Conservation (phyloP, 176 grass and related monocot genomes). For the Pharus latifolius region DNA sequence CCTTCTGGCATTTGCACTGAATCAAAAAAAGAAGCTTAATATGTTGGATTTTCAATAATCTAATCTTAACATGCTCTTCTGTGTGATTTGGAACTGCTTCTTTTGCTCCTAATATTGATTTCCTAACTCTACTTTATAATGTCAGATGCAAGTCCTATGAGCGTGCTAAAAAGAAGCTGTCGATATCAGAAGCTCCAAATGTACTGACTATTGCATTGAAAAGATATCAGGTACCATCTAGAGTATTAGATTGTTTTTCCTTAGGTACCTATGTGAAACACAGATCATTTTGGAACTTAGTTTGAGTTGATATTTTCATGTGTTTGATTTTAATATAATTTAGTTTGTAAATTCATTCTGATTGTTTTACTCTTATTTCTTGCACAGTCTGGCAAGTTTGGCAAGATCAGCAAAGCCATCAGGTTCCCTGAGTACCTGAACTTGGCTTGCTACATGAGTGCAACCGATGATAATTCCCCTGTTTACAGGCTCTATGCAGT, state of each 20-base stretch:
- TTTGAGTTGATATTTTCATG: background rate
- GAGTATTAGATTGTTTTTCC: background rate
- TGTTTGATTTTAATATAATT: constrained; percentile 13
- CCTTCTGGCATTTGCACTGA: too few relatives aligned
- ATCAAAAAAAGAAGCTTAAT: too few relatives aligned
- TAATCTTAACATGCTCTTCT: too few relatives aligned
- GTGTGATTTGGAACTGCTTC: background rate
- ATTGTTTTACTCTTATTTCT: background rate
- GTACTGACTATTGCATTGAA: constrained; percentile 86
- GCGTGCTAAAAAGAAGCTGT: constrained; percentile 82
- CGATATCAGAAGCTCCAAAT: constrained; percentile 83
- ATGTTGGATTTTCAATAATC: too few relatives aligned
- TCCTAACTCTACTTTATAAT: constrained; percentile 1
- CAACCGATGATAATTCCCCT: constrained; percentile 49
- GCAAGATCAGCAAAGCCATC: constrained; percentile 87
- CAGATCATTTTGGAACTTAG: too few relatives aligned
- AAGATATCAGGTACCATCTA: constrained; percentile 68
- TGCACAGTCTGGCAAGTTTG: constrained; percentile 73
- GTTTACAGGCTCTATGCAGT: constrained; percentile 90
- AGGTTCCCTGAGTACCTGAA: constrained; percentile 63
- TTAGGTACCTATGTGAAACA: too few relatives aligned
- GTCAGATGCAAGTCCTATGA: constrained; percentile 83
- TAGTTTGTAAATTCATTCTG: constrained; percentile 3
- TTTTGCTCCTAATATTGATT: constrained; percentile 2
- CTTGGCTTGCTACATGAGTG: constrained; percentile 55